A percentile compares a stretch with the other conserved stretches of the same genome.
phyloP scores from a whole-genome alignment of 148 eudicot genomes.

The Persicaria maculosa region DNA sequence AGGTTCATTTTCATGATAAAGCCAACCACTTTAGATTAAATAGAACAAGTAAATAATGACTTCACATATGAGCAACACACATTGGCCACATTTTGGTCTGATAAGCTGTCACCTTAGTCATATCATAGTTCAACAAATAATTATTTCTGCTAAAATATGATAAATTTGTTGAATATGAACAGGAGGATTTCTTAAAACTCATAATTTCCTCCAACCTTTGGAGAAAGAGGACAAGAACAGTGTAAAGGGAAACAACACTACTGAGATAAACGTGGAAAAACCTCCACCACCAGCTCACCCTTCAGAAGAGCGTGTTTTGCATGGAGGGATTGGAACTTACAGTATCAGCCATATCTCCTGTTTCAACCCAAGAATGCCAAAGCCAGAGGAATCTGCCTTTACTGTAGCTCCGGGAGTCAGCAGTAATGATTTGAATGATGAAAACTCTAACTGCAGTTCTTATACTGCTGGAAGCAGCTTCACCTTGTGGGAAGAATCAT shows the following conservation, averaged over 20 bases:
- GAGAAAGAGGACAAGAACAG: slow-evolving; percentile 46
- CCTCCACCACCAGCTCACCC: slow-evolving; percentile 37
- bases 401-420: slow-evolving; percentile 36
- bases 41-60: background rate
- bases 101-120: background rate
- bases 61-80: too few relatives aligned
- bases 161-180: slow-evolving; percentile 11
- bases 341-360: slow-evolving; percentile 69
- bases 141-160: background rate
- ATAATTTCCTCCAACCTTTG: slow-evolving; percentile 81
- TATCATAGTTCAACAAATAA: background rate
- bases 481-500: slow-evolving; percentile 86
- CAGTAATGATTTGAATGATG: slow-evolving; percentile 53
- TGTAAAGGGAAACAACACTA: slow-evolving; percentile 38
- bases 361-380: slow-evolving; percentile 43
- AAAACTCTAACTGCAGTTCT: slow-evolving; percentile 68
- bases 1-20: background rate
- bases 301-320: slow-evolving; percentile 59
- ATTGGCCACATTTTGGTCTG: too few relatives aligned
- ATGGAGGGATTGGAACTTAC: slow-evolving; percentile 87
- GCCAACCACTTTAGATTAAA: background rate
- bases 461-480: slow-evolving; percentile 68
- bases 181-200: slow-evolving; percentile 68
- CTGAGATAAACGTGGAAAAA: slow-evolving; percentile 43
- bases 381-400: slow-evolving; percentile 45